Percentiles rank a stretch among this genome's conserved stretches.
Conservation (phyloP, 1,284 basidiomycete species). For the Somion occarium region DNA sequence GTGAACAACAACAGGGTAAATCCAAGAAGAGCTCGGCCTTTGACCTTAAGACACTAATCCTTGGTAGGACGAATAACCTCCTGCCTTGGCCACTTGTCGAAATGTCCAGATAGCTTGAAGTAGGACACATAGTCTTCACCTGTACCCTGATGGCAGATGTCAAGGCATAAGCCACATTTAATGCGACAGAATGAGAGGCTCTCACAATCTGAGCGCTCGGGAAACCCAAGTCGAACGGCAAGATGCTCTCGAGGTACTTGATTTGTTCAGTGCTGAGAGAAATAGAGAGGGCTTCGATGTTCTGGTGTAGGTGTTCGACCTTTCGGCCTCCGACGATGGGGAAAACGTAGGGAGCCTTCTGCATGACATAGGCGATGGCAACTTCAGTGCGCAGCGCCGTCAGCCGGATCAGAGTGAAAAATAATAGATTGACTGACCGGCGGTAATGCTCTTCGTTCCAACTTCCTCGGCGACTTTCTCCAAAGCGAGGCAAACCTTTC, state of each 20-base stretch:
- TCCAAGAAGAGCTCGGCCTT: background rate
- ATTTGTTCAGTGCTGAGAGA: constrained; percentile 39
- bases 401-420: constrained; percentile 1
- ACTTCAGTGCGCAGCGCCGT: constrained; percentile 12
- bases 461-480: constrained; percentile 39
- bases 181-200: constrained; percentile 5
- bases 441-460: constrained; percentile 31
- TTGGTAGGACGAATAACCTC: constrained; percentile 11
- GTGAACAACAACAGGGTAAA: background rate
- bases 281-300: constrained; percentile 44
- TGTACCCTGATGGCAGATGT: constrained; percentile 7
- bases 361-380: constrained; percentile 46
- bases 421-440: constrained; percentile 20
- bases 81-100: constrained; percentile 14
- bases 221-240: constrained; percentile 42
- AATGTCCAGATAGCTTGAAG: constrained; percentile 13
- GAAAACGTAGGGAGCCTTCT: constrained; percentile 45
- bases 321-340: constrained; percentile 42
- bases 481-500: constrained; percentile 32
- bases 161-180: background rate
- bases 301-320: constrained; percentile 42
- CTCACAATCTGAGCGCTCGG: constrained; percentile 36
- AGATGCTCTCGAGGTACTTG: constrained; percentile 34
- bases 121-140: constrained; percentile 8
- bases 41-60: background rate